These are phyloP conservation scores for Colletotrichum caudatum DNA, from an alignment of 2,329 filamentous ascomycete genomes.

Conservation along the genomic window DNA sequence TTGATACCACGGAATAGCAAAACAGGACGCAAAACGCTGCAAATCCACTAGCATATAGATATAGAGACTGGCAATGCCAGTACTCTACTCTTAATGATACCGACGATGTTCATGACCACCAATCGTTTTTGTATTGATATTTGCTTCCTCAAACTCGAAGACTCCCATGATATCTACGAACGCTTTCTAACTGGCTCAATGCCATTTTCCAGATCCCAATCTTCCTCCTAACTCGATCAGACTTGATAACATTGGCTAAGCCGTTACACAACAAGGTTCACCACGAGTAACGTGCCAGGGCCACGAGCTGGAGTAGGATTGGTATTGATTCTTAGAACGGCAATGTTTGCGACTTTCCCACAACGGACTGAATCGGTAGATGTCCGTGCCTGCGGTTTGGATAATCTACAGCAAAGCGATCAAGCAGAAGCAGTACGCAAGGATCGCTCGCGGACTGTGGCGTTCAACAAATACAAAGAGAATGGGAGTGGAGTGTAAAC, in stretches of 20 bases:
- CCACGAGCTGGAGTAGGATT: neutral
- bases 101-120: slow-evolving; percentile 27
- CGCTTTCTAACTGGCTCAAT: neutral
- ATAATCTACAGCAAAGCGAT: neutral
- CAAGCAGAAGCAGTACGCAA: neutral
- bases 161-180: neutral
- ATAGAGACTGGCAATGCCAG: slow-evolving; percentile 10
- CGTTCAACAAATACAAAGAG: neutral
- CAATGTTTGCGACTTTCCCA: slow-evolving; percentile 22
- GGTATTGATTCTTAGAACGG: neutral
- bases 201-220: no score
- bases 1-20: slow-evolving; percentile 12
- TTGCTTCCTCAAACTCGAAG: neutral
- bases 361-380: neutral
- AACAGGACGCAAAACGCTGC: neutral
- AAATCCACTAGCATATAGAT: slow-evolving; percentile 23
- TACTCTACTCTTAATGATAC: slow-evolving; percentile 35
- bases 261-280: neutral
- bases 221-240: neutral
- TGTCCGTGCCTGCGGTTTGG: neutral
- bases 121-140: no score
- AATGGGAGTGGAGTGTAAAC: no score
- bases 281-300: slow-evolving; percentile 3
- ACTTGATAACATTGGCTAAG: slow-evolving; percentile 1
- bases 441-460: neutral